Evolutionary conservation across 345 rosid species (phyloP).

Genomic region (Populus euphratica): DNA sequence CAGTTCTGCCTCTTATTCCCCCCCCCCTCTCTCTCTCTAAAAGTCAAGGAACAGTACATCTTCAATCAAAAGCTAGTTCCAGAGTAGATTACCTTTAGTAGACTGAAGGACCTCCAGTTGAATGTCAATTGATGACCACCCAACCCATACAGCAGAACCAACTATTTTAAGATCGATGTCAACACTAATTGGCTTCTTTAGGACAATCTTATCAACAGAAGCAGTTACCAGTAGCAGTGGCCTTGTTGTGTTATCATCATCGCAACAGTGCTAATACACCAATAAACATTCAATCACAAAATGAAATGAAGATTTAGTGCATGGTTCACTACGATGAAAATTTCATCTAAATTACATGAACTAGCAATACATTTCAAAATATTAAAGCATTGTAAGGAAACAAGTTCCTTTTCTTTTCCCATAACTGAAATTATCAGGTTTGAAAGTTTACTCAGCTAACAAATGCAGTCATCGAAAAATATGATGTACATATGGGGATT

Average conservation of each 20-base stretch:
- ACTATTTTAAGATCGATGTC: constrained; percentile 61
- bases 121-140: constrained; percentile 77
- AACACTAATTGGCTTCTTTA: constrained; percentile 70
- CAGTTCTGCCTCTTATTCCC: neutral
- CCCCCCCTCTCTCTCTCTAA: neutral
- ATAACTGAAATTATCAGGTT: no score
- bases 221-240: constrained; percentile 83
- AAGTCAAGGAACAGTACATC: neutral
- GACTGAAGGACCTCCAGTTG: constrained; percentile 71
- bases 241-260: constrained; percentile 74
- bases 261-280: constrained; percentile 62
- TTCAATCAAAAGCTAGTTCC: neutral
- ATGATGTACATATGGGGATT: neutral
- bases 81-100: constrained; percentile 31
- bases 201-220: constrained; percentile 75
- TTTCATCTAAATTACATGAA: neutral
- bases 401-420: no score
- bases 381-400: neutral
- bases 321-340: neutral
- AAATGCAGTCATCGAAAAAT: neutral
- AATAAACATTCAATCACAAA: constrained; percentile 12
- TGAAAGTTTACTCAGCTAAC: neutral
- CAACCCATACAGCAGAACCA: constrained; percentile 84
- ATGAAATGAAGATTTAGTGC: neutral
- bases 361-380: neutral